A percentile compares a stretch with the other conserved stretches of the same genome.
Evolutionary conservation across 208 protist species (phyloP).

Genomic region (Trypanosoma caninum): DNA sequence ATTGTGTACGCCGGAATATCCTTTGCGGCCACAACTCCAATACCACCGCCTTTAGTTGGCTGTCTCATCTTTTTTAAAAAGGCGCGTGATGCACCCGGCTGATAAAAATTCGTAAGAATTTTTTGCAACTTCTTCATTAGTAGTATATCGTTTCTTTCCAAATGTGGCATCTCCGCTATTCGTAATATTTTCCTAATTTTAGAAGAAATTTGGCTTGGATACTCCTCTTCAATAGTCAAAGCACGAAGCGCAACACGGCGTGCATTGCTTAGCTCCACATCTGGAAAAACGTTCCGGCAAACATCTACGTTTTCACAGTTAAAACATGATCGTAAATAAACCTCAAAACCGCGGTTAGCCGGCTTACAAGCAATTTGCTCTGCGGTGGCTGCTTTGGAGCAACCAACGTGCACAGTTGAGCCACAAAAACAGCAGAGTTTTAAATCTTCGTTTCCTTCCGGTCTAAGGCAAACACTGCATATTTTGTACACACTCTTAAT

Average conservation of each 20-base stretch:
- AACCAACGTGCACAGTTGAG: constrained; percentile 44
- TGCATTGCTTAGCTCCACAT: constrained; percentile 33
- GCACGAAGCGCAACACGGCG: constrained; percentile 39
- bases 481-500: constrained; percentile 58
- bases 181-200: neutral
- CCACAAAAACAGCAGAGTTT: constrained; percentile 80
- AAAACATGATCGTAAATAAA: constrained; percentile 51
- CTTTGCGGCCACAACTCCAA: constrained; percentile 59
- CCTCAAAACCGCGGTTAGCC: constrained; percentile 46
- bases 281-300: neutral
- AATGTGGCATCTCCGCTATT: constrained; percentile 7
- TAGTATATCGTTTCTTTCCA: constrained; percentile 10
- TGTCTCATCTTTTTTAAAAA: constrained; percentile 42
- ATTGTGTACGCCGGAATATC: constrained; percentile 72
- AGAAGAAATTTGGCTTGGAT: constrained; percentile 24
- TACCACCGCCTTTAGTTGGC: constrained; percentile 47
- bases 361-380: constrained; percentile 64
- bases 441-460: constrained; percentile 68
- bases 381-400: constrained; percentile 38
- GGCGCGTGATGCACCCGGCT: constrained; percentile 34
- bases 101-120: constrained; percentile 47
- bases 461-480: constrained; percentile 50
- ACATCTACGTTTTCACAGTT: constrained; percentile 35
- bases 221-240: constrained; percentile 47
- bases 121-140: constrained; percentile 31